Base-by-base conservation (phyloP, 2,329 filamentous ascomycete genomes). In the Pseudogymnoascus sp. region DNA sequence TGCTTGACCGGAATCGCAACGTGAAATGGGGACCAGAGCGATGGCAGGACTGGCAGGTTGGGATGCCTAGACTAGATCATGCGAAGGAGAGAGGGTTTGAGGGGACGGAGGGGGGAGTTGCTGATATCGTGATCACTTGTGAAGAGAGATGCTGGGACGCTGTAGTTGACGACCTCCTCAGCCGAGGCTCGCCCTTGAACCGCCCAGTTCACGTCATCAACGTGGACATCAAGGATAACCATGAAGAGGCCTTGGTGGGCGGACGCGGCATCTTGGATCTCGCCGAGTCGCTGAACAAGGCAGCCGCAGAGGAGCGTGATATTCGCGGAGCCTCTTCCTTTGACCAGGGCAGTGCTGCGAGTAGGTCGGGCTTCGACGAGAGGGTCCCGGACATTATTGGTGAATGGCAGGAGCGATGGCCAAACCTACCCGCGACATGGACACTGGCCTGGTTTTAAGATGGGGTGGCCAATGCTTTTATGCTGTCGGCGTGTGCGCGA, bases 111-210 rank as follows among this genome's bases (percentile, higher is more conserved):
- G 89, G 88, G 6, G 95, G 95, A 5, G 82, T 96, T 3, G 93
- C 96, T 0, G 95, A 99, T 73, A 80, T 97, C 5, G 93, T 99
- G 63, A 93, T 99, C 68, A 99, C 95, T 0, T 99, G 95, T 72
- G 95, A 99, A 75, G 95, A 99, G 77, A 83, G 95, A 65, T 99
- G 95, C 74, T 99, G 96, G 91, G 95, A 99, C 76, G 93, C 95
- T 4, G 95, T 99, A 35, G 84, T 99, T 9, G 95, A 99, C 70
- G 93, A 99, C 74, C 80, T 99, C 61, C 85, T 96, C 65, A 90
- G 87, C 70, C 85, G 96, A 65, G 95, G 93, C 6, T 86, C 89
- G 0, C 89, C 90, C 3, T 80, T 99, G 63, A 99, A 99, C 75
- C 82, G 91, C 1, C 93, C 95, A 0, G 95, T 99, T 0, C 95